Conservation (phyloP, 768 basidiomycete species). For the Porphyrellus cyaneotinctus region DNA sequence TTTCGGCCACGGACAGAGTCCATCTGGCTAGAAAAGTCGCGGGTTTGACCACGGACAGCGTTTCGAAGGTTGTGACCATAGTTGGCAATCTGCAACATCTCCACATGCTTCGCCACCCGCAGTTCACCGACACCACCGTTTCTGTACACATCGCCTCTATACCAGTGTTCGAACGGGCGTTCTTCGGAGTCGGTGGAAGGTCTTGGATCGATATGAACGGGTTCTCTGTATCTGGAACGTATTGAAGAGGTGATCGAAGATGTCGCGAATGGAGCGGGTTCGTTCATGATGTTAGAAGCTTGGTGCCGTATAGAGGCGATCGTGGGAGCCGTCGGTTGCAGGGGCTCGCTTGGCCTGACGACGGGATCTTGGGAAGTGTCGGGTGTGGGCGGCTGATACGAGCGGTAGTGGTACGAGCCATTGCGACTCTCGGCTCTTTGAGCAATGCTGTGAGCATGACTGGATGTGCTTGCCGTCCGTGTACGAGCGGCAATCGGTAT, state of each 20-base stretch:
- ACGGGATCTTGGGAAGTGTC: slow-evolving; percentile 31
- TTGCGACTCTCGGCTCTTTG: slow-evolving; percentile 37
- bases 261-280: slow-evolving; percentile 57
- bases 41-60: slow-evolving; percentile 20
- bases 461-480: slow-evolving; percentile 41
- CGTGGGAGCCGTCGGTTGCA: slow-evolving; percentile 30
- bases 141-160: slow-evolving; percentile 78
- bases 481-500: slow-evolving; percentile 44
- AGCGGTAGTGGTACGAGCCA: slow-evolving; percentile 21
- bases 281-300: slow-evolving; percentile 53
- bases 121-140: slow-evolving; percentile 89
- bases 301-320: slow-evolving; percentile 36
- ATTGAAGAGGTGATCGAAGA: slow-evolving; percentile 43
- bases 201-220: slow-evolving; percentile 37
- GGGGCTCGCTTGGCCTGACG: slow-evolving; percentile 27
- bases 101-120: slow-evolving; percentile 65
- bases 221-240: slow-evolving; percentile 34
- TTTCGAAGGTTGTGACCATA: slow-evolving; percentile 63
- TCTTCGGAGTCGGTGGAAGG: slow-evolving; percentile 75
- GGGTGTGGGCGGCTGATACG: slow-evolving; percentile 25
- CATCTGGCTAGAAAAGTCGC: slow-evolving; percentile 21
- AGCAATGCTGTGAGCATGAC: slow-evolving; percentile 32
- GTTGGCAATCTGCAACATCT: slow-evolving; percentile 87
- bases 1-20: slow-evolving; percentile 40
- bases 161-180: slow-evolving; percentile 85